A percentile compares a stretch with the other conserved stretches of the same genome.
Evolutionary conservation across 495 filamentous ascomycete genomes (phyloP).

Genomic region (Penicillium lagena): DNA sequence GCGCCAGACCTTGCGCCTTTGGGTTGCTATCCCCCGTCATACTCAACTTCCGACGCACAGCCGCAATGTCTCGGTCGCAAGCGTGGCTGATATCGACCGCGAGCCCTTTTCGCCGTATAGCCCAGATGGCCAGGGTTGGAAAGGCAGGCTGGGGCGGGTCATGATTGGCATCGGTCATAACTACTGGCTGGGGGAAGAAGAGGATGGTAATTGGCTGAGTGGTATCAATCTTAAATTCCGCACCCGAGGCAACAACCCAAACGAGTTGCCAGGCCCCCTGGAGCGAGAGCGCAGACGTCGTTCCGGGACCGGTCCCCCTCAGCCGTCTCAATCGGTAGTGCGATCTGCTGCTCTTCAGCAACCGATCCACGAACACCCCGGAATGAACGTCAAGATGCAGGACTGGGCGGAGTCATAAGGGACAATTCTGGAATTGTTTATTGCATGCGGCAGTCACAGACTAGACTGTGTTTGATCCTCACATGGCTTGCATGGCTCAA

Average conservation of each 20-base stretch:
- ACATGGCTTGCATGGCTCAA: too few relatives aligned
- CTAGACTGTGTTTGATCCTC: not conserved
- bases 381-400: constrained; percentile 37
- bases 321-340: constrained; percentile 34
- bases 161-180: constrained; percentile 64
- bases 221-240: constrained; percentile 53
- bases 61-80: constrained; percentile 39
- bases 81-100: constrained; percentile 45
- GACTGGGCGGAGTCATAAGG: constrained; percentile 31
- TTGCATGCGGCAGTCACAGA: not conserved
- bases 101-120: constrained; percentile 65
- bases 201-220: constrained; percentile 53
- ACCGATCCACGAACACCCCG: constrained; percentile 27
- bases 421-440: not conserved
- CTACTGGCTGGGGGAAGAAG: constrained; percentile 68
- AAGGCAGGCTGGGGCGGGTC: constrained; percentile 62
- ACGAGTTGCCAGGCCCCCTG: constrained; percentile 44
- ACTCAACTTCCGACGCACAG: constrained; percentile 39
- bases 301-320: constrained; percentile 61
- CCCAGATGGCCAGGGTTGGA: constrained; percentile 68
- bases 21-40: constrained; percentile 40
- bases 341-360: constrained; percentile 30
- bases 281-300: constrained; percentile 63
- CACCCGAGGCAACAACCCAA: constrained; percentile 19
- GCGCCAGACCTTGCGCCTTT: constrained; percentile 57